A percentile compares a stretch with the other conserved stretches of the same genome.
Evolutionary conservation across 352 stramenopile genomes (phyloP).

Genomic region (Globisporangium rhizosaccharum): DNA sequence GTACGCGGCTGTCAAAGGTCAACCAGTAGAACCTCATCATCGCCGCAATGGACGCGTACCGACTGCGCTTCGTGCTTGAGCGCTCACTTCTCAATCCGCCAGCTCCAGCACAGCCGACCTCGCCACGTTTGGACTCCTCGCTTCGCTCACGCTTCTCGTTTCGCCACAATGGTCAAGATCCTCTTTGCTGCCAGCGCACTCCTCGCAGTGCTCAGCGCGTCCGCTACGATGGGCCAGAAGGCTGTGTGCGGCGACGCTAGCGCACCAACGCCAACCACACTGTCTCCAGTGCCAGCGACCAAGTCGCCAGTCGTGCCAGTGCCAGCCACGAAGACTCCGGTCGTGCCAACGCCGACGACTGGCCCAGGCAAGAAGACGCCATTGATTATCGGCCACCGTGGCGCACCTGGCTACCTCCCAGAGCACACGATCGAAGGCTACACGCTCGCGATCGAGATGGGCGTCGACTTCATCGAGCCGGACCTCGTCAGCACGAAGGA

Average conservation of each 20-base stretch:
- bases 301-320: neutral
- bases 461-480: slow-evolving; percentile 90
- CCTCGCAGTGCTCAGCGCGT: slow-evolving; percentile 21
- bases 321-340: neutral
- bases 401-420: slow-evolving; percentile 84
- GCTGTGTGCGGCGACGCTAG: slow-evolving; percentile 23
- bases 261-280: neutral
- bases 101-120: neutral
- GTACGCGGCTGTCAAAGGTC: neutral
- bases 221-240: slow-evolving; percentile 19
- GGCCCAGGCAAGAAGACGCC: slow-evolving; percentile 32
- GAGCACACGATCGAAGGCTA: slow-evolving; percentile 90
- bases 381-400: slow-evolving; percentile 78
- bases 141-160: neutral
- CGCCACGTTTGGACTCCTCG: neutral
- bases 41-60: too few relatives aligned
- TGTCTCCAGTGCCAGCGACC: slow-evolving; percentile 2
- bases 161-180: slow-evolving; percentile 37
- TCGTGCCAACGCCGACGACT: neutral
- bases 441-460: slow-evolving; percentile 83
- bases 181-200: slow-evolving; percentile 21
- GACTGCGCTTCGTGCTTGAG: neutral
- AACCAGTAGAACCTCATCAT: neutral
- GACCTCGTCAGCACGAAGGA: slow-evolving; percentile 89
- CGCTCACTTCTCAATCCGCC: slow-evolving; percentile 3